A percentile compares a stretch with the other conserved stretches of the same genome.
phyloP scores from a whole-genome alignment of 1,284 basidiomycete species.

The Melanopsichium pennsylvanicum region DNA sequence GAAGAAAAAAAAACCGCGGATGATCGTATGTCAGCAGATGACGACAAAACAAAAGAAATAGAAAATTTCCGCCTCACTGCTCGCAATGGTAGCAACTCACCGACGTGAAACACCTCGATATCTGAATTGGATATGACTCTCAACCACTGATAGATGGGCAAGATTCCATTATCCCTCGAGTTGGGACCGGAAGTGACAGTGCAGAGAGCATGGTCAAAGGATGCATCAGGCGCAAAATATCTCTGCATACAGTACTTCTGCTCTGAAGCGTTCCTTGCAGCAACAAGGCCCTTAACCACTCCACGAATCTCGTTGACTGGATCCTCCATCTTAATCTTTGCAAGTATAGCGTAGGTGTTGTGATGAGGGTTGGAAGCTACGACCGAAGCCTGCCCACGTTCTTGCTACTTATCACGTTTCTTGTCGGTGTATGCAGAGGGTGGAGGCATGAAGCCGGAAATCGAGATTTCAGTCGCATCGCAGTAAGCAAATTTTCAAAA shows the following conservation, averaged over 20 bases:
- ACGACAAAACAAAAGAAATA: no score
- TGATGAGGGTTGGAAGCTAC: background rate
- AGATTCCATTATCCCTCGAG: conserved; percentile 57
- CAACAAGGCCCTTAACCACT: conserved; percentile 61
- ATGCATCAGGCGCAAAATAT: conserved; percentile 59
- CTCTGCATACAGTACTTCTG: conserved; percentile 55
- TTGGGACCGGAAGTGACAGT: conserved; percentile 49
- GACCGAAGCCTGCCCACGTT: no score
- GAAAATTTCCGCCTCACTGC: no score
- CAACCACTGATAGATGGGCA: conserved; percentile 64
- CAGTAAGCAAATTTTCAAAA: no score
- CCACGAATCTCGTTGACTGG: conserved; percentile 53
- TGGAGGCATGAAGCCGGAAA: no score
- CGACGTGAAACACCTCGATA: conserved; percentile 55
- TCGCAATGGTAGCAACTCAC: conserved; percentile 29
- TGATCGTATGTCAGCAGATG: no score
- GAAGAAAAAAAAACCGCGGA: no score
- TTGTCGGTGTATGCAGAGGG: no score
- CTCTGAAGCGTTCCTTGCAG: conserved; percentile 53
- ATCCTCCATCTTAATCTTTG: conserved; percentile 57
- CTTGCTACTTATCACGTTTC: no score
- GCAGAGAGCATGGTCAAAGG: conserved; percentile 63
- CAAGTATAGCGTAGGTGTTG: background rate
- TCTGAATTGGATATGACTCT: conserved; percentile 53
- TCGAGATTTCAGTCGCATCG: no score